These are phyloP conservation scores for Neurospora terricola DNA, from an alignment of 495 filamentous ascomycete genomes.

Conservation along the genomic window DNA sequence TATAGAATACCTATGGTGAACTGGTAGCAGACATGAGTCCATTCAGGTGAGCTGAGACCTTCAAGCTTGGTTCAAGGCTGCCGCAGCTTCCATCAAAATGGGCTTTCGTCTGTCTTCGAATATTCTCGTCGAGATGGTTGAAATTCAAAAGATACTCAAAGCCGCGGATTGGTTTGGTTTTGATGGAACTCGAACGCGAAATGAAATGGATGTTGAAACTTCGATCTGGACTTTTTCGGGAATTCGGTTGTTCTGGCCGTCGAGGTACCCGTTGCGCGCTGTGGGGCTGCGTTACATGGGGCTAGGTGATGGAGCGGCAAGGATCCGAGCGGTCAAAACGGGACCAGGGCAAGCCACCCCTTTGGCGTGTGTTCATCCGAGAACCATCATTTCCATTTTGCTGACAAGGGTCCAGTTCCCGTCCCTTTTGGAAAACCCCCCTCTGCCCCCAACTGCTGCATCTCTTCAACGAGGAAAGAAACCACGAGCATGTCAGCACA, in stretches of 20 bases:
- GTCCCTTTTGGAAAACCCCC: background rate
- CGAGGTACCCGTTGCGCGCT: background rate
- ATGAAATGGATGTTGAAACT: background rate
- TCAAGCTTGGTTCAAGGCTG: background rate
- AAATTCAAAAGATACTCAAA: background rate
- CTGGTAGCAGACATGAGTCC: background rate
- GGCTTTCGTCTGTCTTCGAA: background rate
- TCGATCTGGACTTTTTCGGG: background rate
- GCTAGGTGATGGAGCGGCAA: background rate
- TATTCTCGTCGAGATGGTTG: background rate
- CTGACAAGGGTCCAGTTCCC: background rate
- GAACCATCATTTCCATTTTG: background rate
- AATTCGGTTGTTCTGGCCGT: background rate
- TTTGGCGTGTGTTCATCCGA: background rate
- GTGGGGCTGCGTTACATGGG: background rate
- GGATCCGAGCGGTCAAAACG: background rate
- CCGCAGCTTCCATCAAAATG: background rate
- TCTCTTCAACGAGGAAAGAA: background rate
- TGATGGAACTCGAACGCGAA: background rate
- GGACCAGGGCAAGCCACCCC: background rate
- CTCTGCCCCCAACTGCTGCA: background rate
- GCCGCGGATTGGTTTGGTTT: background rate
- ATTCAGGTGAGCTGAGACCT: background rate
- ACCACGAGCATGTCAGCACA: background rate
- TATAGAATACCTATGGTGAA: background rate